These are phyloP conservation scores for Phytophthora sp. DNA, from an alignment of 352 stramenopile genomes.

Conservation along the genomic window DNA sequence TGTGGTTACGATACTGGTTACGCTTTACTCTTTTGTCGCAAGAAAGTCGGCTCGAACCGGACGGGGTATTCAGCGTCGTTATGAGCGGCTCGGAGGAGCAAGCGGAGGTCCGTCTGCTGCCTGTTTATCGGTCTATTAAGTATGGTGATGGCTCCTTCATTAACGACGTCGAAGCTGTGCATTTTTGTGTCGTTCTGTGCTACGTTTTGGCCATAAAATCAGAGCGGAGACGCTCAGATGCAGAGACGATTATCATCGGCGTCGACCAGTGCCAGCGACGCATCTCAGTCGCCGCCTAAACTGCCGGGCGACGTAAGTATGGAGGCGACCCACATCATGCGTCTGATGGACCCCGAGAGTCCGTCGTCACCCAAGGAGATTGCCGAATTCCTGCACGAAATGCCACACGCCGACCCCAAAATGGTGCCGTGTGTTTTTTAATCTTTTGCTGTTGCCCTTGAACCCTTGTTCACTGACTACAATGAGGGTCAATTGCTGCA, in stretches of 20 bases:
- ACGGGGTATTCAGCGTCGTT: constrained; percentile 4
- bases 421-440: too few relatives aligned
- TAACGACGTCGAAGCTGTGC: neutral
- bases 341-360: constrained; percentile 57
- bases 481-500: constrained; percentile 33
- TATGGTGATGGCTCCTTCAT: neutral
- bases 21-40: constrained; percentile 6
- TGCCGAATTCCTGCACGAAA: constrained; percentile 67
- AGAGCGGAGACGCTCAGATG: constrained; percentile 7
- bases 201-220: neutral
- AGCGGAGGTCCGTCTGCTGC: constrained; percentile 6
- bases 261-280: constrained; percentile 21
- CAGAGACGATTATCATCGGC: constrained; percentile 15
- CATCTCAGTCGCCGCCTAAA: constrained; percentile 20
- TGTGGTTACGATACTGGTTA: constrained; percentile 11
- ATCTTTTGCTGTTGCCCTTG: too few relatives aligned
- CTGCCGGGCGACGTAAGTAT: constrained; percentile 17
- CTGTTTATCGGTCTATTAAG: neutral
- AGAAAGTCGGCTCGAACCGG: constrained; percentile 18
- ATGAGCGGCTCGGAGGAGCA: constrained; percentile 33
- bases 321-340: constrained; percentile 40
- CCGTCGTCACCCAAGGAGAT: constrained; percentile 60
- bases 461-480: too few relatives aligned
- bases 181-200: constrained; percentile 1
- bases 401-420: constrained; percentile 70